Percentiles rank a stretch among this genome's conserved stretches.
Conservation (phyloP, 106 monocot species). For the Alisma plantagoaquatica region DNA sequence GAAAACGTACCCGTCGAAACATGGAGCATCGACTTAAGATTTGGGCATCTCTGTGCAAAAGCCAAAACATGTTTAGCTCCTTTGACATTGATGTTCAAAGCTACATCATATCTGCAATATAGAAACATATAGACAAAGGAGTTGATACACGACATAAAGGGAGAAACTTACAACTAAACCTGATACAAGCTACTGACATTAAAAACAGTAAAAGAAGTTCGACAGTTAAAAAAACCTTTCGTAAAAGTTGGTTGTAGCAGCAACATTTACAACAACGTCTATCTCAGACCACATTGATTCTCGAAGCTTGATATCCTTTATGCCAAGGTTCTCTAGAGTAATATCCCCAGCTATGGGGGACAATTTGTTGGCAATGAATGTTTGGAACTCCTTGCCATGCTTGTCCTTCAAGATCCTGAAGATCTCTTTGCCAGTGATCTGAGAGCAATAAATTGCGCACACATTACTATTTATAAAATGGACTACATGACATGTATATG, state of each 20-base stretch:
- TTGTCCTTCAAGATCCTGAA: conserved; percentile 44
- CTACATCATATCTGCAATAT: conserved; percentile 16
- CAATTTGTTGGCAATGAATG: conserved; percentile 38
- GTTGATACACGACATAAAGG: background rate
- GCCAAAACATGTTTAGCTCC: conserved; percentile 18
- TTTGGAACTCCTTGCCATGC: conserved; percentile 39
- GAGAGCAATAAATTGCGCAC: no score
- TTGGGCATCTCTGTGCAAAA: conserved; percentile 19
- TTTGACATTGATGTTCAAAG: conserved; percentile 12
- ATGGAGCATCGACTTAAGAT: conserved; percentile 15
- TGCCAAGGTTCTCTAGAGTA: conserved; percentile 33
- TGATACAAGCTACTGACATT: background rate
- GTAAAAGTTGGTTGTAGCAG: conserved; percentile 70
- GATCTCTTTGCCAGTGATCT: conserved; percentile 55
- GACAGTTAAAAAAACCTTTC: conserved; percentile 35
- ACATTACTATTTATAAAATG: no score
- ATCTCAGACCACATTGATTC: conserved; percentile 29
- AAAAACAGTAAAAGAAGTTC: background rate
- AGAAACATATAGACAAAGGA: background rate
- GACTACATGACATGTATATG: no score
- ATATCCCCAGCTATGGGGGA: conserved; percentile 50
- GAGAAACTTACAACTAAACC: background rate
- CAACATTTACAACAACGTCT: conserved; percentile 51
- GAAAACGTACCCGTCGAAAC: conserved; percentile 17
- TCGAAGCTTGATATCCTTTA: conserved; percentile 21